A percentile compares a stretch with the other conserved stretches of the same genome.
Evolutionary conservation across 2,329 filamentous ascomycete species (phyloP).

Genomic region (Aspergillus jensenii): DNA sequence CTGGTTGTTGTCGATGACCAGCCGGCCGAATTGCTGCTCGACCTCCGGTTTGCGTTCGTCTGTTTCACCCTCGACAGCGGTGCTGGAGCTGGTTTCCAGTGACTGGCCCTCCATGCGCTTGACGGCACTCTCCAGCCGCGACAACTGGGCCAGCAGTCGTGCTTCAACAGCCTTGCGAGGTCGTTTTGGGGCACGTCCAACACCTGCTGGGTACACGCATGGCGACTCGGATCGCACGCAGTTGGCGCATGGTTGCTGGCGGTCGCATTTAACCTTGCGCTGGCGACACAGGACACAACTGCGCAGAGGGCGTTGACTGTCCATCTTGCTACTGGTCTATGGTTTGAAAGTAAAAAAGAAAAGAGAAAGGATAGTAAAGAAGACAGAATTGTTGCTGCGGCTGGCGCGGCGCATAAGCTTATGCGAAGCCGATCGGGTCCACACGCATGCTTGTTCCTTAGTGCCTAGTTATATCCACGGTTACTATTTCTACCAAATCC

Average conservation of each 20-base stretch:
- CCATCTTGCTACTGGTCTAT: constrained; percentile 1
- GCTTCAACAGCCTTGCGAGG: constrained; percentile 12
- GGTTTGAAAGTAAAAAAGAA: background rate
- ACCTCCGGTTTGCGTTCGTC: constrained; percentile 24
- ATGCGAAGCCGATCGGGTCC: constrained; percentile 11
- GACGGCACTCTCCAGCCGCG: constrained; percentile 57
- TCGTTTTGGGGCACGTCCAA: constrained; percentile 22
- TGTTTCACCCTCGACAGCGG: background rate
- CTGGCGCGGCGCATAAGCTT: constrained; percentile 12
- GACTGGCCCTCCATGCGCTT: constrained; percentile 50
- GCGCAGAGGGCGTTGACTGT: background rate
- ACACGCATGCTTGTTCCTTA: background rate
- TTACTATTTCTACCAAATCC: background rate
- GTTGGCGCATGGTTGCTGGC: constrained; percentile 43
- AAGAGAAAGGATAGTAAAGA: background rate
- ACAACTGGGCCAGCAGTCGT: constrained; percentile 51
- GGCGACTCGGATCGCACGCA: constrained; percentile 39
- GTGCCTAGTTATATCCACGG: background rate
- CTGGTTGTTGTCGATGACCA: constrained; percentile 60
- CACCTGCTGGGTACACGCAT: constrained; percentile 34
- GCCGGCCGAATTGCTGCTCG: constrained; percentile 51
- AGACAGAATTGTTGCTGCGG: background rate
- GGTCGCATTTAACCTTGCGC: constrained; percentile 47
- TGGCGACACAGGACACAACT: constrained; percentile 37
- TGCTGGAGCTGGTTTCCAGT: background rate